Evolutionary conservation across 1,284 basidiomycete species (phyloP).

Genomic region (Hemileia vastatrix): DNA sequence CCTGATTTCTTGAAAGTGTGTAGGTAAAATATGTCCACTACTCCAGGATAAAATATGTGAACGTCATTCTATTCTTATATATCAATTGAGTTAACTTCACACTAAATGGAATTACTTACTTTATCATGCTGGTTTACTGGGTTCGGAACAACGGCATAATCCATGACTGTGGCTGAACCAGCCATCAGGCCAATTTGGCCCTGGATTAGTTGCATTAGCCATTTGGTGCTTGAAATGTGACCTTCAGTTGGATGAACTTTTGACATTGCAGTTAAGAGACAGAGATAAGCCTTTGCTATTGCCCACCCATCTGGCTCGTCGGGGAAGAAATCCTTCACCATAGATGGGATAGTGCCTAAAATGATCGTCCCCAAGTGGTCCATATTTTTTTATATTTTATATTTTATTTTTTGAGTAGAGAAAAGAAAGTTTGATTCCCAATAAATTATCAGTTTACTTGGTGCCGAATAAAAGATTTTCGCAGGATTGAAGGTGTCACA

Average conservation of each 20-base stretch:
- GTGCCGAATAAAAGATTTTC: too few species aligned
- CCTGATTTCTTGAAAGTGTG: conserved; percentile 17
- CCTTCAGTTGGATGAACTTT: conserved; percentile 23
- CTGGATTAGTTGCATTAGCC: conserved; percentile 18
- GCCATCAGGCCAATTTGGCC: conserved; percentile 14
- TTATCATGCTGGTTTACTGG: conserved; percentile 20
- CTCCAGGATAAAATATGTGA: neutral
- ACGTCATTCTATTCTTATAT: neutral
- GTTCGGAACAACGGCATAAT: conserved; percentile 15
- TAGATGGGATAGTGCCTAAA: conserved; percentile 17
- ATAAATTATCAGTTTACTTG: too few species aligned
- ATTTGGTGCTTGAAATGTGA: conserved; percentile 14
- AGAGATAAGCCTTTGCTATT: conserved; percentile 19
- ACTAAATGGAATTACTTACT: neutral
- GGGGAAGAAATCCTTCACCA: conserved; percentile 19
- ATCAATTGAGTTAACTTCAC: neutral
- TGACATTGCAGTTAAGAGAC: conserved; percentile 2
- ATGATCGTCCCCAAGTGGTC: too few species aligned
- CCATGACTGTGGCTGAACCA: conserved; percentile 19
- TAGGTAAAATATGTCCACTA: conserved; percentile 21
- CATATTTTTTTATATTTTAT: too few species aligned
- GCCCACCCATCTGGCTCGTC: conserved; percentile 19
- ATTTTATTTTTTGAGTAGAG: too few species aligned
- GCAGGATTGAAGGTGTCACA: too few species aligned
- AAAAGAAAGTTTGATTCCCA: too few species aligned